Evolutionary conservation across 495 filamentous ascomycete genomes (phyloP), one percentile per base, ranked within the genome.

Genomic region (Chaetomium fimeti): DNA sequence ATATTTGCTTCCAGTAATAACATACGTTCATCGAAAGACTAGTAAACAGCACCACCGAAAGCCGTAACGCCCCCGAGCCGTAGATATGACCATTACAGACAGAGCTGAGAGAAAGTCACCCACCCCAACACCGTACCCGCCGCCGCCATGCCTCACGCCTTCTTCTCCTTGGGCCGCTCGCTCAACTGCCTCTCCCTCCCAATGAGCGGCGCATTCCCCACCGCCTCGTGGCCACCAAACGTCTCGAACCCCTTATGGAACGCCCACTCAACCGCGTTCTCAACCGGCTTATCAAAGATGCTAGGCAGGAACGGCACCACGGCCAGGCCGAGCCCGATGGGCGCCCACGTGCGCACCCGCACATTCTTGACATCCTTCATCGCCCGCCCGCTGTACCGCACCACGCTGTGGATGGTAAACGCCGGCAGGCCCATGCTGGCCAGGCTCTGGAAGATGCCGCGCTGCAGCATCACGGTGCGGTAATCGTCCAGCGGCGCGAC

Each of bases 391-490:
- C 88, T 90, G 72, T 98, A 97, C 68, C 84, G 84, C 45, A 98
- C 94, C 15, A 97, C 81, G 59, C 86, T 90, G 72, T 98, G 94
- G 61, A 98, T 97, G 0, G 94, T 98, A 62, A 98, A 91, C 0
- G 94, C 94, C 3, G 94, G 94, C 64, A 97, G 72, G 11, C 90
- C 94, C 94, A 98, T 98, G 72, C 85, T 89, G 3, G 94, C 94
- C 54, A 98, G 59, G 66, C 84, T 84, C 79, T 98, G 94, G 75
- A 98, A 98, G 5, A 96, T 80, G 1, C 87, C 91, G 27, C 94
- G 82, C 79, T 98, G 89, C 42, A 85, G 88, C 92, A 97, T 95
- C 11, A 97, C 89, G 62, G 91, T 87, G 18, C 92, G 81, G 66
- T 91, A 98, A 73, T 98, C 93, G 69, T 98, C 92, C 20, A 96